These are phyloP conservation scores for Trebouxia sp. DNA, from an alignment of 139 green algal genomes.

Conservation along the genomic window DNA sequence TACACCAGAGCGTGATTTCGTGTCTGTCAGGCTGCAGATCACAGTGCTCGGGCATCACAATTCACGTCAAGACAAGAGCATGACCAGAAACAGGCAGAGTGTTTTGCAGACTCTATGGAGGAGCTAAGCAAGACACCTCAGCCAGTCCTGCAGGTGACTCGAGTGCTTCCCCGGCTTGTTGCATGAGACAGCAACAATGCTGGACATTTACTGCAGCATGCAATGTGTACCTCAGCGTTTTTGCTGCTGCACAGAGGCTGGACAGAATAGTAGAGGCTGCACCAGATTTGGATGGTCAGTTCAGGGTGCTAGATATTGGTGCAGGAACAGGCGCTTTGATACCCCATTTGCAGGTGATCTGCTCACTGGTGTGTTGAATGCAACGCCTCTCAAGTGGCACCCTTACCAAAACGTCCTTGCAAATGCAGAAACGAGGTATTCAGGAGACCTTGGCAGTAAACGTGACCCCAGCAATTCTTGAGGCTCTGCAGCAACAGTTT, in stretches of 20 bases:
- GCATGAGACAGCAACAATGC: background rate
- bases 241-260: background rate
- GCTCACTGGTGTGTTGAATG: background rate
- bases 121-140: background rate
- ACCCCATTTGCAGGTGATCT: conserved; percentile 1
- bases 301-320: background rate
- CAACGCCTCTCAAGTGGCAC: background rate
- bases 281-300: background rate
- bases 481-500: background rate
- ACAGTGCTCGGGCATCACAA: no score
- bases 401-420: background rate
- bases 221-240: background rate
- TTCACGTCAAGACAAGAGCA: conserved; percentile 3
- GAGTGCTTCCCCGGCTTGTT: background rate
- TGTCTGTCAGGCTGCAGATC: no score
- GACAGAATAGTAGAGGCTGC: conserved; percentile 6
- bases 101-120: background rate
- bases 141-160: background rate
- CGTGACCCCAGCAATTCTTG: background rate
- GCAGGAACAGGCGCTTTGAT: background rate
- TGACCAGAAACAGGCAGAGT: background rate
- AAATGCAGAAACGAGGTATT: background rate
- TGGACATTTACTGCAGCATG: background rate
- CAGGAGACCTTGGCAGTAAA: background rate
- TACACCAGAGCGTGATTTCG: no score